Conservation (phyloP, 768 basidiomycete species). For the Mycena albidolilacea region DNA sequence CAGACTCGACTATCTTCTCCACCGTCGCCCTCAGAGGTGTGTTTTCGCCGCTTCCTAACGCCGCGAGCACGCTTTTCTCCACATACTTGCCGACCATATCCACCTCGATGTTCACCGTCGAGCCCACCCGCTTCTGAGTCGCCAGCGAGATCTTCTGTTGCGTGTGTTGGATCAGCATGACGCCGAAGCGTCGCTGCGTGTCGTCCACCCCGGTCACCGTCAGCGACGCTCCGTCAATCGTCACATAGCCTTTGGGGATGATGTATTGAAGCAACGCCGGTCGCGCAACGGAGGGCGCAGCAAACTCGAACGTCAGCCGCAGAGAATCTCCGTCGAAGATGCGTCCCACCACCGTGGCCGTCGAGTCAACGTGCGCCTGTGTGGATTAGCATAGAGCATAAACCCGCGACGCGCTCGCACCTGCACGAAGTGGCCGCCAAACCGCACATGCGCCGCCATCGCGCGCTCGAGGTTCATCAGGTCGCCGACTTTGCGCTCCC, state of each 20-base stretch:
- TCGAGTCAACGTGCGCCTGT: conserved; percentile 95
- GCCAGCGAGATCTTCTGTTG: conserved; percentile 89
- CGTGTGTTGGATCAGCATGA: conserved; percentile 97
- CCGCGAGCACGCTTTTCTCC: conserved; percentile 83
- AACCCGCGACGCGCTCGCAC: conserved; percentile 54
- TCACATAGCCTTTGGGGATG: conserved; percentile 94
- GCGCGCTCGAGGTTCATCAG: conserved; percentile 95
- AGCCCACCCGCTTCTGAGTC: conserved; percentile 76
- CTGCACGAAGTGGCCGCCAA: conserved; percentile 99
- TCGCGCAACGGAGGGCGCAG: conserved; percentile 67
- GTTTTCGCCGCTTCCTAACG: conserved; percentile 69
- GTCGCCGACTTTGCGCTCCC: conserved; percentile 83
- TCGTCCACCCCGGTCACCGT: conserved; percentile 89
- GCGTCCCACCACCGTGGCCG: conserved; percentile 79
- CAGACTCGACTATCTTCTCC: conserved; percentile 71
- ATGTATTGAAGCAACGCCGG: conserved; percentile 85
- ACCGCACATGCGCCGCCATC: conserved; percentile 91
- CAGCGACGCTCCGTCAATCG: conserved; percentile 94
- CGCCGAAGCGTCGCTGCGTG: conserved; percentile 73
- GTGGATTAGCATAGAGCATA: neutral
- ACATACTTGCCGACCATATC: conserved; percentile 97
- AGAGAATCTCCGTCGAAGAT: conserved; percentile 89
- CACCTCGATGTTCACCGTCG: conserved; percentile 94
- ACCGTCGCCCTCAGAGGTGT: conserved; percentile 64
- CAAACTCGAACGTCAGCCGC: conserved; percentile 85